A percentile compares a stretch with the other conserved stretches of the same genome.
Evolutionary conservation across 2,329 filamentous ascomycete genomes (phyloP).

Genomic region (Aspergillus ibericus): DNA sequence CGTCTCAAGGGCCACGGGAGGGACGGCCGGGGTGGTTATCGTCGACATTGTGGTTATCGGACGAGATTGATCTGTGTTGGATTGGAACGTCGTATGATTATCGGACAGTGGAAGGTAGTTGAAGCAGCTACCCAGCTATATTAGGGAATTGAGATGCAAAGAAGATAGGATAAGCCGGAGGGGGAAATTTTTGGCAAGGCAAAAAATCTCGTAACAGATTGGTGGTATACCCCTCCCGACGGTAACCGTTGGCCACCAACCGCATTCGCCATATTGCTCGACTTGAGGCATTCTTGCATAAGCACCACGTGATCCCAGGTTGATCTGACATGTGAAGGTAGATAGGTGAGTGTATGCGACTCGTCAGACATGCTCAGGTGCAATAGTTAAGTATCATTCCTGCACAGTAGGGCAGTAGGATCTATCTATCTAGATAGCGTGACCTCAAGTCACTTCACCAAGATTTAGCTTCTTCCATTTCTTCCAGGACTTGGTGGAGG

Average conservation of each 20-base stretch:
- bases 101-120: background rate
- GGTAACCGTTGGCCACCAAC: background rate
- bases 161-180: background rate
- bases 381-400: background rate
- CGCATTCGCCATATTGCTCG: background rate
- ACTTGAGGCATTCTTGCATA: background rate
- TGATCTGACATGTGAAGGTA: background rate
- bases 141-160: background rate
- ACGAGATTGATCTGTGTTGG: background rate
- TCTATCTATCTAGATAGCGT: background rate
- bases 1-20: slow-evolving; percentile 60
- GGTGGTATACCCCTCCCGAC: slow-evolving; percentile 19
- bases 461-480: background rate
- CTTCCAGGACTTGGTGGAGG: background rate
- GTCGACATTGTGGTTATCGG: slow-evolving; percentile 44
- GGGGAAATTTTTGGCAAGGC: background rate
- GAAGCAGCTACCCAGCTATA: background rate
- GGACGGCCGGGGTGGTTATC: slow-evolving; percentile 51
- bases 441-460: background rate
- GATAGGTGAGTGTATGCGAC: too few species aligned
- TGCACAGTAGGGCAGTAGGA: background rate
- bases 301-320: background rate
- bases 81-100: background rate
- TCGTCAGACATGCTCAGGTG: background rate
- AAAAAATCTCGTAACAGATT: slow-evolving; percentile 18